Evolutionary conservation across 225 moss, liverwort and hornwort genomes (phyloP).

Genomic region (Polytrichum formosum): DNA sequence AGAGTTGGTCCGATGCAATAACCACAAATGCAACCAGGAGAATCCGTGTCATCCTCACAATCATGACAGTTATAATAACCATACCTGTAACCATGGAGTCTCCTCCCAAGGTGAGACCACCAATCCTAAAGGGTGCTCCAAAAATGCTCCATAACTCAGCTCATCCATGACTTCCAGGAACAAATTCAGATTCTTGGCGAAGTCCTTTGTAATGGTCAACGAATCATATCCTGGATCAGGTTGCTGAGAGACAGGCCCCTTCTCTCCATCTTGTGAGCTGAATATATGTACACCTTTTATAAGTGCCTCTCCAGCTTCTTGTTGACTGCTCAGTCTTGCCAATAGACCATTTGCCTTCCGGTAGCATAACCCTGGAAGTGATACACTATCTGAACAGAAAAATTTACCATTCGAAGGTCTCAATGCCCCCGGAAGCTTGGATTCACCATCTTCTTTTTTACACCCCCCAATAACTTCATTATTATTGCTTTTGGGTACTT

Average conservation of each 20-base stretch:
- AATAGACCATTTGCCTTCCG: slow-evolving; percentile 74
- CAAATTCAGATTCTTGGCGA: slow-evolving; percentile 40
- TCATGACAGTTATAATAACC: background rate
- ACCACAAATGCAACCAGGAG: background rate
- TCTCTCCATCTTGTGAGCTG: slow-evolving; percentile 73
- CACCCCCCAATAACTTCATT: slow-evolving; percentile 17
- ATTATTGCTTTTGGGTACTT: slow-evolving; percentile 31
- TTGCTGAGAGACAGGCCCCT: slow-evolving; percentile 19
- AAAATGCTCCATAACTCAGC: slow-evolving; percentile 66
- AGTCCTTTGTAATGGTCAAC: slow-evolving; percentile 40
- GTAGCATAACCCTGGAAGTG: slow-evolving; percentile 69
- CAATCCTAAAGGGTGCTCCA: slow-evolving; percentile 49
- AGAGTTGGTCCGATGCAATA: background rate
- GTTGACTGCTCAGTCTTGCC: slow-evolving; percentile 48
- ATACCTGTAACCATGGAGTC: slow-evolving; percentile 72
- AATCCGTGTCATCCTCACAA: no score
- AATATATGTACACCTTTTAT: slow-evolving; percentile 54
- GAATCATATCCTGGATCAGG: slow-evolving; percentile 44
- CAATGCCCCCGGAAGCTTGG: slow-evolving; percentile 12
- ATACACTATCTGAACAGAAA: slow-evolving; percentile 19
- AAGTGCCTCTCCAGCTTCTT: slow-evolving; percentile 50
- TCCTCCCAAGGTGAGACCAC: slow-evolving; percentile 78
- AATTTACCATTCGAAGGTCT: slow-evolving; percentile 18
- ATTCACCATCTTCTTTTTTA: slow-evolving; percentile 13
- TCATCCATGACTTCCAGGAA: slow-evolving; percentile 77